These are phyloP conservation scores for Pseudogymnoascus sp. DNA, from an alignment of 2,329 filamentous ascomycete genomes.

Conservation along the genomic window DNA sequence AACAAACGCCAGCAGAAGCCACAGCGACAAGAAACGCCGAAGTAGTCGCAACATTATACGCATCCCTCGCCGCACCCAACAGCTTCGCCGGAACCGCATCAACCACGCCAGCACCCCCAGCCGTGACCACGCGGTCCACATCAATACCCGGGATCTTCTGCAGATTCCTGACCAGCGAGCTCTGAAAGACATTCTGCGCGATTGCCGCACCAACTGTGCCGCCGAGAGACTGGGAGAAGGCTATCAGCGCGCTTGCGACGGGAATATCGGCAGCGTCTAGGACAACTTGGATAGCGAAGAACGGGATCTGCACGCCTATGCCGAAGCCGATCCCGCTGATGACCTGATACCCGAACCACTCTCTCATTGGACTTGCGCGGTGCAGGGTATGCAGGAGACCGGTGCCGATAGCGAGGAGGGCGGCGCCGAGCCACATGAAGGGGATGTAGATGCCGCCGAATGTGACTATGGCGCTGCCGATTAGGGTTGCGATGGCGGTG, in stretches of 20 bases:
- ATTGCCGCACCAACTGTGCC: conserved; percentile 58
- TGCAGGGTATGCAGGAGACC: conserved; percentile 33
- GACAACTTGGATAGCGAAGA: conserved; percentile 39
- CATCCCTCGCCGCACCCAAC: neutral
- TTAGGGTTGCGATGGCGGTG: conserved; percentile 24
- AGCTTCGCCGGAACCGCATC: neutral
- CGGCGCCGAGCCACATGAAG: conserved; percentile 18
- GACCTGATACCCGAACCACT: conserved; percentile 29
- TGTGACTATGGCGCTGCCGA: conserved; percentile 27
- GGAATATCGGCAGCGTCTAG: conserved; percentile 41
- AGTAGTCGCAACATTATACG: neutral
- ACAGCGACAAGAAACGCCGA: neutral
- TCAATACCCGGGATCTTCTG: neutral
- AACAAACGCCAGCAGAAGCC: neutral
- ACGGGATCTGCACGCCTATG: conserved; percentile 18
- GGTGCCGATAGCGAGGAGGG: conserved; percentile 29
- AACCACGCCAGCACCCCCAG: neutral
- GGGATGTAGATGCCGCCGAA: conserved; percentile 25
- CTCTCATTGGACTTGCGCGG: conserved; percentile 23
- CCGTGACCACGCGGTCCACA: neutral
- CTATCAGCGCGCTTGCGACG: conserved; percentile 42
- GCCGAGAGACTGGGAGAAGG: conserved; percentile 57
- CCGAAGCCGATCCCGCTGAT: conserved; percentile 13
- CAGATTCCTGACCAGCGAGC: neutral
- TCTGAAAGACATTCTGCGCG: conserved; percentile 52